Percentiles rank a stretch among this genome's conserved stretches.
These are phyloP conservation scores for Nothophytophthora sp. DNA, from an alignment of 352 stramenopile species.

Conservation along the genomic window DNA sequence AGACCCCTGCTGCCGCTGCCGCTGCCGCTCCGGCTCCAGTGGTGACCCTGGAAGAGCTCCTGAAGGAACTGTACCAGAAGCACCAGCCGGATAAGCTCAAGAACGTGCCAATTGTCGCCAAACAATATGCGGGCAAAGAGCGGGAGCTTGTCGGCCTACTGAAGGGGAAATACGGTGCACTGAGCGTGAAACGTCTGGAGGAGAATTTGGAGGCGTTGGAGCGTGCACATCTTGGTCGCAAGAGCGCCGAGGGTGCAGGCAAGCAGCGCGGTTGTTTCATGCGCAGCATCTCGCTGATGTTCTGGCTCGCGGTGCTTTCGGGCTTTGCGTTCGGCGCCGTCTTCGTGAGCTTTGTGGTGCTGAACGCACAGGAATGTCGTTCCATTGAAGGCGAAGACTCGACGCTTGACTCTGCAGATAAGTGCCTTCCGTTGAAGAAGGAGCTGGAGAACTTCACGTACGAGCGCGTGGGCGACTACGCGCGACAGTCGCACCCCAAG, in stretches of 20 bases:
- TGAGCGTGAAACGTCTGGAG: conserved; percentile 76
- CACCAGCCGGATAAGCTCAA: conserved; percentile 78
- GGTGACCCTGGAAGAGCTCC: conserved; percentile 53
- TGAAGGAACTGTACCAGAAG: conserved; percentile 73
- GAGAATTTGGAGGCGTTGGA: conserved; percentile 54
- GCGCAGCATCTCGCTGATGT: conserved; percentile 27
- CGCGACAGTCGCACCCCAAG: conserved; percentile 27
- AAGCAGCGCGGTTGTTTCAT: conserved; percentile 31
- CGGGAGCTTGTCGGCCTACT: conserved; percentile 59
- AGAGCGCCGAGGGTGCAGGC: conserved; percentile 4
- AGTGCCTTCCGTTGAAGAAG: conserved; percentile 26
- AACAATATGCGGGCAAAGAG: conserved; percentile 66
- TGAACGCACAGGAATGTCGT: conserved; percentile 38
- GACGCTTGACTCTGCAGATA: conserved; percentile 13
- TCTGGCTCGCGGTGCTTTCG: conserved; percentile 30
- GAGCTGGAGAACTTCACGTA: conserved; percentile 39
- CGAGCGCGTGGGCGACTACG: conserved; percentile 24
- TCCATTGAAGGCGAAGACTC: conserved; percentile 20
- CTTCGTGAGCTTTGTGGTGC: conserved; percentile 30
- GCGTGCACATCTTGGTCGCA: conserved; percentile 6
- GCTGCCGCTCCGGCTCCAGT: neutral
- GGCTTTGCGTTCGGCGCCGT: conserved; percentile 31
- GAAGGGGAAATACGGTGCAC: conserved; percentile 69
- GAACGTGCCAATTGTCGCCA: conserved; percentile 56
- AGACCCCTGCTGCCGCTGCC: neutral